Evolutionary conservation across 768 basidiomycete genomes (phyloP).

Genomic region (Scleroderma citrinum): DNA sequence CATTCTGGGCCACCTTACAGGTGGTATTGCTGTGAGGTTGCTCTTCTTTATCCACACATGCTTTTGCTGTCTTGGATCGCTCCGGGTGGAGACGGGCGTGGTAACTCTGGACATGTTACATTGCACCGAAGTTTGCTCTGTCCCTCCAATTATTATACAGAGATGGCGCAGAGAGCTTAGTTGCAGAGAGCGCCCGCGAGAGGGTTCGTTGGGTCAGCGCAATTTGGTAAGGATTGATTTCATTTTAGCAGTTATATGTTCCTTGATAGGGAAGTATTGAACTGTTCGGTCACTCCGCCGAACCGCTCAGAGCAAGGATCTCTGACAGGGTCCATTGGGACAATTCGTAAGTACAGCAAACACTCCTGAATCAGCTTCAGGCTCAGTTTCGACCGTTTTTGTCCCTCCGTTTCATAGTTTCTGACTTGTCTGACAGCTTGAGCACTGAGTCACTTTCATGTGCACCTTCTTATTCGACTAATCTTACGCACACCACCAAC

Average conservation of each 20-base stretch:
- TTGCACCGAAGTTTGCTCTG: conserved; percentile 79
- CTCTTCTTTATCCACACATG: conserved; percentile 73
- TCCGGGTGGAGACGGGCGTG: conserved; percentile 72
- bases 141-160: conserved; percentile 86
- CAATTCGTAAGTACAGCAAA: conserved; percentile 52
- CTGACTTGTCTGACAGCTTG: conserved; percentile 49
- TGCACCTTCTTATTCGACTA: conserved; percentile 45
- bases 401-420: conserved; percentile 71
- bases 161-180: conserved; percentile 85
- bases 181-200: conserved; percentile 82
- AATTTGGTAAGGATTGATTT: conserved; percentile 60
- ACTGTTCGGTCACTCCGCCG: conserved; percentile 52
- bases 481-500: conserved; percentile 64
- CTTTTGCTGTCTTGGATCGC: conserved; percentile 85
- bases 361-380: conserved; percentile 32
- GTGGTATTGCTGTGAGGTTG: conserved; percentile 82
- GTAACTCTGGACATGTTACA: conserved; percentile 84
- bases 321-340: conserved; percentile 57
- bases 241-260: not conserved
- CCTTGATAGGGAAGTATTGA: conserved; percentile 65
- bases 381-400: conserved; percentile 71
- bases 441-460: conserved; percentile 36
- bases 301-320: conserved; percentile 38
- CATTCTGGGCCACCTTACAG: conserved; percentile 73
- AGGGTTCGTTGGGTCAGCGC: conserved; percentile 89